Conservation (phyloP, 148 eudicot species). For the Chenopodium album region DNA sequence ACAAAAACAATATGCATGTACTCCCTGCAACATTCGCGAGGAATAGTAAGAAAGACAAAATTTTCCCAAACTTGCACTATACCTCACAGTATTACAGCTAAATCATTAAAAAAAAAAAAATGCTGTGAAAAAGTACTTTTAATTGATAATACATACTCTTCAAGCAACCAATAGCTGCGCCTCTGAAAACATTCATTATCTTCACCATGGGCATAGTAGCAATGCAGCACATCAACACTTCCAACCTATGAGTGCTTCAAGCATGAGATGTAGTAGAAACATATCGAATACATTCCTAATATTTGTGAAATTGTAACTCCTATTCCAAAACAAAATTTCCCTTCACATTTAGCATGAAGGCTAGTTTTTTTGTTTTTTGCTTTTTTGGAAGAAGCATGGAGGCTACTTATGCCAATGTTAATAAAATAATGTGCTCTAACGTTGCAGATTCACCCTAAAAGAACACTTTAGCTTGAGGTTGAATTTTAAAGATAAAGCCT, state of each 20-base stretch:
- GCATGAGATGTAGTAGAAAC: constrained; percentile 20
- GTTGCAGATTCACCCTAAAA: not conserved
- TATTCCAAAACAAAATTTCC: not conserved
- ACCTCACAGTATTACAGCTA: not conserved
- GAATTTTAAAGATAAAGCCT: not conserved
- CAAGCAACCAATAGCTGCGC: constrained; percentile 67
- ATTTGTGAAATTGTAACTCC: not conserved
- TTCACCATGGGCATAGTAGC: constrained; percentile 72
- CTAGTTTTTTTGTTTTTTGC: too few relatives aligned
- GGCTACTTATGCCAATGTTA: not conserved
- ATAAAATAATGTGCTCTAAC: not conserved
- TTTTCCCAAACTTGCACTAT: constrained; percentile 1
- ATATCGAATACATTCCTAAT: not conserved
- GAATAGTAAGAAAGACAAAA: constrained; percentile 14
- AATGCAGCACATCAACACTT: constrained; percentile 58
- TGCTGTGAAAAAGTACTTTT: not conserved
- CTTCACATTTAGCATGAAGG: not conserved
- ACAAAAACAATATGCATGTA: constrained; percentile 60
- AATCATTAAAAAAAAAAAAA: not conserved
- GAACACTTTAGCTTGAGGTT: not conserved
- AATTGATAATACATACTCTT: constrained; percentile 48
- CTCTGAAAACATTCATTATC: constrained; percentile 61
- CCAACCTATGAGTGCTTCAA: constrained; percentile 44
- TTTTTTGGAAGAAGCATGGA: too few relatives aligned
- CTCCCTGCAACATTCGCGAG: constrained; percentile 44